Evolutionary conservation across 352 stramenopile species (phyloP).

Genomic region (Globisporangium middletonii): DNA sequence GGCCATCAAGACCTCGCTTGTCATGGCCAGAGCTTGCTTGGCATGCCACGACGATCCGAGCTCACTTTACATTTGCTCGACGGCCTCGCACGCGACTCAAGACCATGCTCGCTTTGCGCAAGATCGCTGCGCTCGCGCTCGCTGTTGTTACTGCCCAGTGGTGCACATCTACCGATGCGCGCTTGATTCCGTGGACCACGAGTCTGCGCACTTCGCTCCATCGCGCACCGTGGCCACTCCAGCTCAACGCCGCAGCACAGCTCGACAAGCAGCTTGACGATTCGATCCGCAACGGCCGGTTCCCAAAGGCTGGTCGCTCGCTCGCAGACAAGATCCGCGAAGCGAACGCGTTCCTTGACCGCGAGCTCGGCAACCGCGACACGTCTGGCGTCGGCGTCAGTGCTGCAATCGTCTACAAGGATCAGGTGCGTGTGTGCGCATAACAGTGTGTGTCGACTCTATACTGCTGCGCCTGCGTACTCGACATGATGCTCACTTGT

Average conservation of each 20-base stretch:
- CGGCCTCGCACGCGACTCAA: background rate
- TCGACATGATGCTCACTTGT: background rate
- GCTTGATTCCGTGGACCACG: slow-evolving; percentile 8
- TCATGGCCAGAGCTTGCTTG: too few relatives aligned
- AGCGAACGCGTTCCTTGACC: slow-evolving; percentile 33
- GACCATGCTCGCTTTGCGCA: background rate
- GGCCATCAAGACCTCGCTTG: too few relatives aligned
- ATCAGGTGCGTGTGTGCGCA: slow-evolving; percentile 19
- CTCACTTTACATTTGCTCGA: background rate
- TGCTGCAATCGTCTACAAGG: slow-evolving; percentile 43
- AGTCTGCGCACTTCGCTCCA: slow-evolving; percentile 14
- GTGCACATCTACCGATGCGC: background rate
- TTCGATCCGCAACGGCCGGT: slow-evolving; percentile 25
- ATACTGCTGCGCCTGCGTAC: background rate
- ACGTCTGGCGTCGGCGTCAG: slow-evolving; percentile 37
- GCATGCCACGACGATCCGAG: background rate
- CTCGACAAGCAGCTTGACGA: slow-evolving; percentile 26
- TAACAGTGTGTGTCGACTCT: background rate
- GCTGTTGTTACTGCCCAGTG: background rate
- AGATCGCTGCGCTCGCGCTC: background rate
- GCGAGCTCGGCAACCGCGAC: slow-evolving; percentile 25
- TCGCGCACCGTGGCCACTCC: slow-evolving; percentile 4
- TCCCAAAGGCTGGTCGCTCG: slow-evolving; percentile 28
- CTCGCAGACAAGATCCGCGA: slow-evolving; percentile 41
- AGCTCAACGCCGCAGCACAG: background rate